Base-by-base conservation (phyloP, 345 rosid genomes). In the Laguncularia racemosa region DNA sequence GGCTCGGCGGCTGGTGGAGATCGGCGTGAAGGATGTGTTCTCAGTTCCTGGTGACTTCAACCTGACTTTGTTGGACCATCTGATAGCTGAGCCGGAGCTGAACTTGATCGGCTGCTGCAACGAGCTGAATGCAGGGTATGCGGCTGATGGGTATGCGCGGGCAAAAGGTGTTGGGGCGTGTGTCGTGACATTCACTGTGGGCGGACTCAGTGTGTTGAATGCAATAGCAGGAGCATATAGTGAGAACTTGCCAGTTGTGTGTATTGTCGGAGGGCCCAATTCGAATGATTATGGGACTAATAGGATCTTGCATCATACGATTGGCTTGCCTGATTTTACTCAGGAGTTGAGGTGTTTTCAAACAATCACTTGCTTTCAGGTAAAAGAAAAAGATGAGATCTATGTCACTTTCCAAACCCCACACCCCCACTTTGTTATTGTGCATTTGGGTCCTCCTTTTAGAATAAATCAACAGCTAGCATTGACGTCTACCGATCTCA, bases 71-170 rank as follows among this genome's bases (percentile, higher is more conserved):
- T 57, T 84, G 66, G 90, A 84, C 69, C 81, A 81, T 69, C 70
- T 84, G 14, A 48, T 84, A 33, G 84, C 76, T 14, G 90, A 84
- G 63, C 86, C 86, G 2, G 77, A 21, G 68, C 74, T 81, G 55
- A 81, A 71, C 63, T 45, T 77, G 62, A 46, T 84, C 67, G 90
- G 90, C 20, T 84, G 90, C 81, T 84, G 90, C 57, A 84, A 84
- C 71, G 90, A 84, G 81, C 81, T 84, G 28, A 84, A 84, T 64
- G 90, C 90, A 12, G 90, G 90, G n/a, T 84, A 84, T 16, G 90
- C 90, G 2, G 90, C 90, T 6, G 90, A 84, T 21, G 90, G 90
- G 28, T 84, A 84, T 58, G 86, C 90, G 13, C 84, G 90, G 15
- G 70, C 83, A 50, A 77, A 20, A 26, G 86, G 90, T 4, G 81